Conservation (phyloP, 495 filamentous ascomycete genomes). For the Penicillium maclennaniae region DNA sequence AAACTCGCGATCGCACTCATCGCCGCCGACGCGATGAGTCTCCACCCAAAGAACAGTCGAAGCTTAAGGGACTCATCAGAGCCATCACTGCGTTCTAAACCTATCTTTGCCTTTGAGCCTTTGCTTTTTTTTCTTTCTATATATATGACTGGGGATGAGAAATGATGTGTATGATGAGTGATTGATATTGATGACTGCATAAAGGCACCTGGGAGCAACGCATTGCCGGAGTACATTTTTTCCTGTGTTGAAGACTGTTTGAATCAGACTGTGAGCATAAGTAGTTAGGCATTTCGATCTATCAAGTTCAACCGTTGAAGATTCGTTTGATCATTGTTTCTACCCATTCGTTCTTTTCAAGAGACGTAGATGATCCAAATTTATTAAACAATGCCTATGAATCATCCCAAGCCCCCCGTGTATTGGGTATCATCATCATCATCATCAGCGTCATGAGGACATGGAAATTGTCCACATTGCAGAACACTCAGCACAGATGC, state of each 20-base stretch:
- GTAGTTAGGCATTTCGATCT: not conserved
- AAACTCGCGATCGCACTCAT: conserved; percentile 8
- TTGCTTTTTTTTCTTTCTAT: conserved; percentile 22
- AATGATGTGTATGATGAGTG: conserved; percentile 10
- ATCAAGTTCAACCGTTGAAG: not conserved
- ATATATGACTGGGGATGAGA: conserved; percentile 8
- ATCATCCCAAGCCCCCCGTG: not conserved
- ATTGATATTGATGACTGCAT: conserved; percentile 17
- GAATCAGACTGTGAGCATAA: conserved; percentile 9
- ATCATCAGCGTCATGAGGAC: not conserved
- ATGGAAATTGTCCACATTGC: not conserved
- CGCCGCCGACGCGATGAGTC: conserved; percentile 34
- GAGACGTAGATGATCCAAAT: not conserved
- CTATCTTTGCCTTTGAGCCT: conserved; percentile 2
- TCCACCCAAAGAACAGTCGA: conserved; percentile 31
- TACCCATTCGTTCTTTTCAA: no score
- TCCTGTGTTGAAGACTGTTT: conserved; percentile 7
- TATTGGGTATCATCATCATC: not conserved
- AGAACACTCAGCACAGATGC: conserved; percentile 1
- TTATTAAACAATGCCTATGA: not conserved
- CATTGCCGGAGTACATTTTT: conserved; percentile 26
- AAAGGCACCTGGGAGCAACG: conserved; percentile 17
- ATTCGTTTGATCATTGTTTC: no score
- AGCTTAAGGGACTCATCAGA: conserved; percentile 36
- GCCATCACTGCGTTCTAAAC: conserved; percentile 34